These are phyloP conservation scores for Cladosporium sp. DNA, from an alignment of 2,329 filamentous ascomycete genomes.

Conservation along the genomic window DNA sequence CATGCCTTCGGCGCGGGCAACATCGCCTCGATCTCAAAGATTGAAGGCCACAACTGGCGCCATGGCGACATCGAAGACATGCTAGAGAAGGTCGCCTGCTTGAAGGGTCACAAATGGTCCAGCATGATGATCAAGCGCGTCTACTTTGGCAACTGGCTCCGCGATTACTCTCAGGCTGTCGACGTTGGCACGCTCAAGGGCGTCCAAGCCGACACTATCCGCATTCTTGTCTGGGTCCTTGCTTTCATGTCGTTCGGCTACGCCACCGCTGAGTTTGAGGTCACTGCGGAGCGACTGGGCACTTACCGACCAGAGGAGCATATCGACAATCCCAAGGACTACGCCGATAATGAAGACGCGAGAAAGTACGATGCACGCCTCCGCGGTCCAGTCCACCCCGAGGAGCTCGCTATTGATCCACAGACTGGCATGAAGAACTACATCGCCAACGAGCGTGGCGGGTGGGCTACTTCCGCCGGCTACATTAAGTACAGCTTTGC, in stretches of 20 bases:
- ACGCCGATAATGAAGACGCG: constrained; percentile 81
- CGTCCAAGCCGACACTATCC: constrained; percentile 48
- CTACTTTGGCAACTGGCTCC: constrained; percentile 39
- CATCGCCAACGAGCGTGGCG: constrained; percentile 81
- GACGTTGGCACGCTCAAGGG: constrained; percentile 49
- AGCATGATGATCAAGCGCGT: constrained; percentile 55
- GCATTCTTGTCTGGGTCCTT: constrained; percentile 49
- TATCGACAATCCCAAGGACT: constrained; percentile 50
- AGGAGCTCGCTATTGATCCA: constrained; percentile 41
- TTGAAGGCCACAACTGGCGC: constrained; percentile 46
- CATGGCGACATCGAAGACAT: constrained; percentile 50
- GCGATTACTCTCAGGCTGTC: constrained; percentile 50
- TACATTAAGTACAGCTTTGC: constrained; percentile 45
- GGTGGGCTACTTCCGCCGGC: constrained; percentile 83
- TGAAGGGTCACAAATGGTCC: constrained; percentile 69
- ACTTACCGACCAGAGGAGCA: constrained; percentile 48
- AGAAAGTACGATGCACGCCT: constrained; percentile 74
- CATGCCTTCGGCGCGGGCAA: constrained; percentile 45
- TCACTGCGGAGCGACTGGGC: constrained; percentile 48
- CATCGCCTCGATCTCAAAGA: constrained; percentile 36
- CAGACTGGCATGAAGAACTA: constrained; percentile 98
- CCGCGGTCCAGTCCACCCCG: constrained; percentile 62
- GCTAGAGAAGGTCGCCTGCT: constrained; percentile 43
- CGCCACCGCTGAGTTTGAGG: constrained; percentile 51
- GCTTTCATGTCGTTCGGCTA: constrained; percentile 53